These are phyloP conservation scores for Colletotrichum tamarilloi DNA, from an alignment of 2,329 filamentous ascomycete genomes.

Conservation along the genomic window DNA sequence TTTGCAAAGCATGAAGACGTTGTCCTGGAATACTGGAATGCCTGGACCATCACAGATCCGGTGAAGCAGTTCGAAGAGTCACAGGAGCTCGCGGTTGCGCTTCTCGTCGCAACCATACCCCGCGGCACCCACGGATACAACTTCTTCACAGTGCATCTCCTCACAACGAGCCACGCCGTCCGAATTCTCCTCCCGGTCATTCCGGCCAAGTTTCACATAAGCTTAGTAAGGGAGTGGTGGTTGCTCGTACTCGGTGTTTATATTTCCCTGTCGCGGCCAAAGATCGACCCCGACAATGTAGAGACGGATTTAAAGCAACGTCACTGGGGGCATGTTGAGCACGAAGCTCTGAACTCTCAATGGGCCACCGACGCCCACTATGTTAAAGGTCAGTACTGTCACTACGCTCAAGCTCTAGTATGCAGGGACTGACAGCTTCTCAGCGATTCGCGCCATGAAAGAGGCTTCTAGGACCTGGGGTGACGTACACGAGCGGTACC, in stretches of 20 bases:
- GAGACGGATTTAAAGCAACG: slow-evolving; percentile 70
- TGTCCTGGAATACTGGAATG: slow-evolving; percentile 90
- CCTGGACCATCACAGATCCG: slow-evolving; percentile 79
- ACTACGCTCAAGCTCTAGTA: not conserved
- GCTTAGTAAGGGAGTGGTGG: slow-evolving; percentile 89
- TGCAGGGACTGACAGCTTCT: not conserved
- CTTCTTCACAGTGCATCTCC: slow-evolving; percentile 83
- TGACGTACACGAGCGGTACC: slow-evolving; percentile 72
- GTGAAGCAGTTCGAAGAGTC: slow-evolving; percentile 80
- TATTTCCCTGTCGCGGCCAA: slow-evolving; percentile 78
- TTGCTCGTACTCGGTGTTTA: slow-evolving; percentile 83
- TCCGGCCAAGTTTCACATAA: slow-evolving; percentile 77
- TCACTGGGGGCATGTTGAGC: slow-evolving; percentile 81
- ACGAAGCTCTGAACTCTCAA: slow-evolving; percentile 75
- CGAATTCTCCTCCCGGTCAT: slow-evolving; percentile 85
- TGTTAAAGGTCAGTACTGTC: slow-evolving; percentile 74
- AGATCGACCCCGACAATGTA: slow-evolving; percentile 75
- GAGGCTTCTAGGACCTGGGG: slow-evolving; percentile 82
- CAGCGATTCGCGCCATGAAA: slow-evolving; percentile 78
- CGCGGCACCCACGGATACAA: slow-evolving; percentile 76
- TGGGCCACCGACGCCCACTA: slow-evolving; percentile 83
- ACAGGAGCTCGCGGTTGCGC: slow-evolving; percentile 68
- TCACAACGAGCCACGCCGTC: slow-evolving; percentile 89
- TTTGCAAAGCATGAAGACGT: slow-evolving; percentile 76
- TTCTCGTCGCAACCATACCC: slow-evolving; percentile 71